phyloP scores from a whole-genome alignment of 1,139 yeast genomes.

The Zhuliangozyma parablackwelliae region DNA sequence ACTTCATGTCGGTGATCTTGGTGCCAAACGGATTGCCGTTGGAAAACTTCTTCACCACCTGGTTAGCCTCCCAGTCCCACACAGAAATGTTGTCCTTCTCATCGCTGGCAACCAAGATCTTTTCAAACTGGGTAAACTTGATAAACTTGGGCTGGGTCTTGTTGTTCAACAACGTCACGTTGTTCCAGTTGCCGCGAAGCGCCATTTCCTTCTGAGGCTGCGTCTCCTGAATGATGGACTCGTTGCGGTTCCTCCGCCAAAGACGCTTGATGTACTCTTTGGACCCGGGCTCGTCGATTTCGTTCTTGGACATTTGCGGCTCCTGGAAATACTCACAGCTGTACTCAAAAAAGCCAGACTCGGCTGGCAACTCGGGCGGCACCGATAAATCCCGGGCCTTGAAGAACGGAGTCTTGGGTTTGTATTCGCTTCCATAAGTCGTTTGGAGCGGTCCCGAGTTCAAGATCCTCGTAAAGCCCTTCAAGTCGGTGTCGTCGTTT shows the following conservation, averaged over 20 bases:
- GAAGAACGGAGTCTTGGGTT: constrained; percentile 53
- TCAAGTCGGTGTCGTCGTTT: constrained; percentile 38
- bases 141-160: constrained; percentile 75
- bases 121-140: constrained; percentile 87
- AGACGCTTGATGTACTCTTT: constrained; percentile 75
- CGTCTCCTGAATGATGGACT: constrained; percentile 77
- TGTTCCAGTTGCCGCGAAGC: constrained; percentile 81
- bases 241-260: constrained; percentile 91
- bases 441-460: constrained; percentile 39
- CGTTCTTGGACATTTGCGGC: constrained; percentile 87
- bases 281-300: constrained; percentile 91
- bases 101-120: constrained; percentile 74
- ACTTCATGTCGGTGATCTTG: constrained; percentile 78
- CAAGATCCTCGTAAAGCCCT: constrained; percentile 34
- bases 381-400: constrained; percentile 31
- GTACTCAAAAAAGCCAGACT: constrained; percentile 80
- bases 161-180: constrained; percentile 60
- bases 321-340: constrained; percentile 92
- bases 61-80: constrained; percentile 79
- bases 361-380: constrained; percentile 53
- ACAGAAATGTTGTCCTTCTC: constrained; percentile 80
- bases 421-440: constrained; percentile 47
- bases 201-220: constrained; percentile 87
- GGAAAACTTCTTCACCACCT: constrained; percentile 62
- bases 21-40: constrained; percentile 88